Evolutionary conservation across 2,329 filamentous ascomycete species (phyloP), one percentile per base, ranked within the genome.

Genomic region (Trichoderma citrinoviride): DNA sequence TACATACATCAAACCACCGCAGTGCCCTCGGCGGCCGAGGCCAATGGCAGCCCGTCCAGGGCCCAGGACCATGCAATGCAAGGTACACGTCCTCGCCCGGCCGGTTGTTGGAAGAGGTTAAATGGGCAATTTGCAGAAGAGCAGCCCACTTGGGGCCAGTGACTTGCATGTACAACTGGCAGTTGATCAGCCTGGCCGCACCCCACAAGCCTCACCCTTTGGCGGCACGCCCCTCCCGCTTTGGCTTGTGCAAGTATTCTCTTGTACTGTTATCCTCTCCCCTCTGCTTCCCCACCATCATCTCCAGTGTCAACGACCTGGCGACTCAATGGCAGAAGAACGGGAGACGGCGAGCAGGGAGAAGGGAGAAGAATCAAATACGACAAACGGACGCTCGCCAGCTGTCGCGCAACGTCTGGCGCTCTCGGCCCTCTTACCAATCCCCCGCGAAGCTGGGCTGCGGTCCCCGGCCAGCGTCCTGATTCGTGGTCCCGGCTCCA

Each of bases 141-240:
- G 6, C 6, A 50, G 57, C 57, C 46, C 57, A 43, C 57, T 33
- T 19, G 8, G 33, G 33, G 44, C 25, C 40, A 55, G 60, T 63
- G 60, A 63, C 60, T 63, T 63, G 60, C 60, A 63, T 54, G 27
- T 63, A 63, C 60, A 55, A 55, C 49, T 17, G 60, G 60, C 54
- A 63, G 33, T 23, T 52, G 57, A 53, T 61, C 57, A 44, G 37
- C 47, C 23, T 41, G 40, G 27, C 40, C 54, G 54, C 57, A 61
- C 57, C 46, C 57, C 57, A 44, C 47, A 29, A 52, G 25, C 23
- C 37, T 52, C 37, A 50, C 37, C 46, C 57, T 43, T 44, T 43
- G 29, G 27, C 37, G n/a, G 57, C 57, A 43, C 57, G 27, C 57
- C 56, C 56, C 56, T 52, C 47, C 57, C 37, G 23, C 40, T 27